Percentiles rank a stretch among this genome's conserved stretches.
phyloP scores from a whole-genome alignment of 495 filamentous ascomycete species.

The Cryomyces minteri region DNA sequence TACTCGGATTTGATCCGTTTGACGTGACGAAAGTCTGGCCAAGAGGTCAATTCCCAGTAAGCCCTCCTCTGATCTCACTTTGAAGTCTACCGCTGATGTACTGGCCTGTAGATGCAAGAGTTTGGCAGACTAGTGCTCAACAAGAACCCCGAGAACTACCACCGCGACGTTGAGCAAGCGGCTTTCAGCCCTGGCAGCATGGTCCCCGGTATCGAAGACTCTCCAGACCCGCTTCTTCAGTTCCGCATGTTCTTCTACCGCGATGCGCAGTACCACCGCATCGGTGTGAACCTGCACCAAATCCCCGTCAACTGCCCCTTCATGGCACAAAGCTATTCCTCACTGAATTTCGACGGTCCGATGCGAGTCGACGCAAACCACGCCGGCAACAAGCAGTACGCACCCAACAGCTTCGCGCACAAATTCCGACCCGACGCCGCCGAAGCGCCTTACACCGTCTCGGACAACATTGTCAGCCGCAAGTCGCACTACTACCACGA shows the following conservation, averaged over 20 bases:
- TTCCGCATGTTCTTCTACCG: conserved; percentile 52
- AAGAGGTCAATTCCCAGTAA: conserved; percentile 17
- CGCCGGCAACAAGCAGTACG: conserved; percentile 32
- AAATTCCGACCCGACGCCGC: conserved; percentile 36
- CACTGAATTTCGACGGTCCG: conserved; percentile 27
- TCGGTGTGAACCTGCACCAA: conserved; percentile 47
- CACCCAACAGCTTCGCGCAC: conserved; percentile 33
- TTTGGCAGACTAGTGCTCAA: conserved; percentile 15
- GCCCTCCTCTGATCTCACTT: conserved; percentile 12
- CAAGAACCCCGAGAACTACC: conserved; percentile 18
- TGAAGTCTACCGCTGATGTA: neutral
- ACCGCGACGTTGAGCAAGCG: conserved; percentile 35
- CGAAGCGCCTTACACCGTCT: conserved; percentile 32
- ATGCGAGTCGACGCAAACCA: conserved; percentile 30
- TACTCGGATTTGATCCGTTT: conserved; percentile 32
- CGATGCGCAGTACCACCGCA: conserved; percentile 46
- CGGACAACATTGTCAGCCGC: conserved; percentile 29
- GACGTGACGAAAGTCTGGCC: conserved; percentile 37
- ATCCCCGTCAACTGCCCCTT: conserved; percentile 36
- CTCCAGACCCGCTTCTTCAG: conserved; percentile 43
- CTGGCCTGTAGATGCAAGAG: conserved; percentile 8
- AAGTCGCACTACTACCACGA: conserved; percentile 38
- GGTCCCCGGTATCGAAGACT: conserved; percentile 49
- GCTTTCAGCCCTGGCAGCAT: conserved; percentile 30
- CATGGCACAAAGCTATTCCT: conserved; percentile 23